These are phyloP conservation scores for Trichophyton simii DNA, from an alignment of 2,329 filamentous ascomycete species.

Conservation along the genomic window DNA sequence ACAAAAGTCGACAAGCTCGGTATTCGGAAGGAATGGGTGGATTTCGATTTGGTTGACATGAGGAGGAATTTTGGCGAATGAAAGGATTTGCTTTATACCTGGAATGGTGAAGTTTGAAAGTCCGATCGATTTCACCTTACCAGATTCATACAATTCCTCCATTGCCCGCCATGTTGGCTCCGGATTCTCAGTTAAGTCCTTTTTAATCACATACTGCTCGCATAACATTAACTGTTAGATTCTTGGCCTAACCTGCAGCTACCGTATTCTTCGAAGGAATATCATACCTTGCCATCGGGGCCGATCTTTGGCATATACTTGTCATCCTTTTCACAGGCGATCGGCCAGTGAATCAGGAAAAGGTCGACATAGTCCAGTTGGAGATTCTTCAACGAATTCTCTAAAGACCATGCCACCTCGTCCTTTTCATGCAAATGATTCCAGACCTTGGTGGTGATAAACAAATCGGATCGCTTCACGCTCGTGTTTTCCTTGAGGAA, in stretches of 20 bases:
- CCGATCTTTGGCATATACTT: constrained; percentile 36
- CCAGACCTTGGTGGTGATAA: constrained; percentile 57
- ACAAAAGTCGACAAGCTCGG: constrained; percentile 37
- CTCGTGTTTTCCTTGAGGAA: constrained; percentile 49
- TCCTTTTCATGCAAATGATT: constrained; percentile 47
- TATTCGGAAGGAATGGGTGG: constrained; percentile 44
- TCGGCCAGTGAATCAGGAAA: constrained; percentile 57
- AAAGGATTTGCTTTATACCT: constrained; percentile 12
- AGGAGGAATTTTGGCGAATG: constrained; percentile 30
- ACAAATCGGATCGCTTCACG: constrained; percentile 52
- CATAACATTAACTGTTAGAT: constrained; percentile 17
- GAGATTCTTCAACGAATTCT: constrained; percentile 50
- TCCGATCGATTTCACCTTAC: constrained; percentile 55
- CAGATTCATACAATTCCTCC: constrained; percentile 44
- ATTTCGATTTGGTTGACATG: constrained; percentile 41
- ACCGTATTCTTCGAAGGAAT: not conserved
- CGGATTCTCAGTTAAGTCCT: constrained; percentile 53
- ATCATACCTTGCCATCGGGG: constrained; percentile 38
- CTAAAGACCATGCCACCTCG: constrained; percentile 45
- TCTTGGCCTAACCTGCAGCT: not conserved
- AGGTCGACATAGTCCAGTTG: constrained; percentile 56
- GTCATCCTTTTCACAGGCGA: constrained; percentile 39
- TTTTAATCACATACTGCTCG: constrained; percentile 54
- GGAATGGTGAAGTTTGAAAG: constrained; percentile 30
- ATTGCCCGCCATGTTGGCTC: constrained; percentile 54